Percentiles rank a stretch among this genome's conserved stretches.
phyloP scores from a whole-genome alignment of 179 eudicot genomes.

The Drosera spatulata region DNA sequence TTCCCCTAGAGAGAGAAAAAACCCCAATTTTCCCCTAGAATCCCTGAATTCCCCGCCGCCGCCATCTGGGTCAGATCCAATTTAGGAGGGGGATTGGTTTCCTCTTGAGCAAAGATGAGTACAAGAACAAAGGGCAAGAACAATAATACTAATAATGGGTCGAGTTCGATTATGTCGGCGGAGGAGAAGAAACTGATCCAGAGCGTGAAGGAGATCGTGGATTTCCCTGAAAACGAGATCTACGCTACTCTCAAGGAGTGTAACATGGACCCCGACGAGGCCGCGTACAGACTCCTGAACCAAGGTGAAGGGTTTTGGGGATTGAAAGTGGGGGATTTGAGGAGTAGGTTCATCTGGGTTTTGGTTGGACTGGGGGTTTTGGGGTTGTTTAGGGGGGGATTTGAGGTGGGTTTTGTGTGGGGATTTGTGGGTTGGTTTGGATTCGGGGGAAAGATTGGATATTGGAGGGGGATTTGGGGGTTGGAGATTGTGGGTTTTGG shows the following conservation, averaged over 20 bases:
- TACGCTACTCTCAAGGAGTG: constrained; percentile 77
- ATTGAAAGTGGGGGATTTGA: neutral
- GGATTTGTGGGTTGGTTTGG: no score
- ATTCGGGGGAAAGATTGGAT: no score
- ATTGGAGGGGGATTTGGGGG: constrained; percentile 23
- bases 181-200: constrained; percentile 51
- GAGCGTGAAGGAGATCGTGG: constrained; percentile 75
- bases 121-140: constrained; percentile 1
- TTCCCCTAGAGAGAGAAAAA: no score
- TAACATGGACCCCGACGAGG: constrained; percentile 89
- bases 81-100: neutral
- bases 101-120: neutral
- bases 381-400: no score
- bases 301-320: constrained; percentile 37
- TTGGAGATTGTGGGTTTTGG: neutral
- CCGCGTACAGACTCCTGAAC: constrained; percentile 69
- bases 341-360: neutral
- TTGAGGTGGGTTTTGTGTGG: no score
- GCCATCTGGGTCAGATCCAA: constrained; percentile 1
- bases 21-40: no score
- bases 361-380: no score
- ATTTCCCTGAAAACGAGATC: constrained; percentile 74
- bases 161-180: constrained; percentile 43
- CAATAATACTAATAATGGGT: constrained; percentile 6
- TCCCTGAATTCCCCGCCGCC: no score